Base-by-base conservation (phyloP, 495 filamentous ascomycete species). In the Penicillium arizonense region DNA sequence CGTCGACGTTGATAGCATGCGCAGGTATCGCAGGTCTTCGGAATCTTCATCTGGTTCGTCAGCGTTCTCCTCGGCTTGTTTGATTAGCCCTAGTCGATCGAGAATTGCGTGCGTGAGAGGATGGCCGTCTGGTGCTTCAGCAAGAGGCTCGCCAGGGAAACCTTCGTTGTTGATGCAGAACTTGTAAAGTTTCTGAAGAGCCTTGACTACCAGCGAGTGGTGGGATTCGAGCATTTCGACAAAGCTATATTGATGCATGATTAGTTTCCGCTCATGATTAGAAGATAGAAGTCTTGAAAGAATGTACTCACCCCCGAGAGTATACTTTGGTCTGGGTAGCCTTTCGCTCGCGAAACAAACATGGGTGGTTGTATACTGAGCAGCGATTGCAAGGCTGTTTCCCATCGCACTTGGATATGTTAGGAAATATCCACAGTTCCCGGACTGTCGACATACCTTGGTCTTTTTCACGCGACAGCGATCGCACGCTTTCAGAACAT, bases 221-320 rank as follows among this genome's bases (percentile, higher is more conserved):
- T 76, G 72, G 11, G 75, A 76, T 50, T 76, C 72, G 16, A 77
- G 67, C 73, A 77, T 76, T 48, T 77, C 75, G 26, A 77, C 75
- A 33, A 76, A 77, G 44, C 75, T 77, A 26, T 4, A 16, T 4
- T 26, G 7, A 9, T 12, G 9, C 14, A 8, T 11, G 34, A 16
- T 30, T 30, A 30, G 9, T 7, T 30, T 9, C 4, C 28, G 28
- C 8, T 10, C 28, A 30, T 7, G 7, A 7, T 30, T 30, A 7
- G 28, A 30, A 30, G 2, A 8, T 30, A 7, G 28, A 30, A 30
- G 2, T 2, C 28, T 30, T 30, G 28, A 30, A 30, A 4, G 38
- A 32, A 24, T 12, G 28, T 9, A 20, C 63, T 67, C 39, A 77
- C 75, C 75, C 75, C 57, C 73, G 62, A 32, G 75, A 77, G 50